A percentile compares a stretch with the other conserved stretches of the same genome.
Evolutionary conservation across 2,329 filamentous ascomycete species (phyloP).

Genomic region (Aspergillus fischeri): DNA sequence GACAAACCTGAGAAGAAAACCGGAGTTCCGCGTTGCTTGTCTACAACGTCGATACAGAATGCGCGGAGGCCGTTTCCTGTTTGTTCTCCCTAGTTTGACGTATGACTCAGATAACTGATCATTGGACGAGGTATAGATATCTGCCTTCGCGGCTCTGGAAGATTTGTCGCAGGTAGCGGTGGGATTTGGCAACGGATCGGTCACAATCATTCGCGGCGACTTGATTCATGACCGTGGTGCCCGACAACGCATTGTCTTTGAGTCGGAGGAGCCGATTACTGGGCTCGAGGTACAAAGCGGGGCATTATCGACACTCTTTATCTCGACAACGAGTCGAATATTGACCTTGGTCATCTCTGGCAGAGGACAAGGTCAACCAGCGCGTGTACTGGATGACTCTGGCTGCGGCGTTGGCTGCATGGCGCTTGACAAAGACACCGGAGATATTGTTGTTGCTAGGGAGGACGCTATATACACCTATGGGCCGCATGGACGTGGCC

Average conservation of each 20-base stretch:
- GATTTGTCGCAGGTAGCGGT: slow-evolving; percentile 91
- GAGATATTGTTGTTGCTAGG: slow-evolving; percentile 84
- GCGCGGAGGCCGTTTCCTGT: slow-evolving; percentile 90
- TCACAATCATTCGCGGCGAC: slow-evolving; percentile 89
- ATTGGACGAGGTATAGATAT: slow-evolving; percentile 46
- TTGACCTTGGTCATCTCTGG: slow-evolving; percentile 82
- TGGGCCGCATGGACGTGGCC: slow-evolving; percentile 74
- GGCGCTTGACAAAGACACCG: slow-evolving; percentile 73
- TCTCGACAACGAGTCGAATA: slow-evolving; percentile 85
- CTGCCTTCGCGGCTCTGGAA: slow-evolving; percentile 79
- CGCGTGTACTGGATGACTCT: slow-evolving; percentile 80
- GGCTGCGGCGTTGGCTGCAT: slow-evolving; percentile 95
- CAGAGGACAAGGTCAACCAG: slow-evolving; percentile 81
- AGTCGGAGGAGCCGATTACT: slow-evolving; percentile 94
- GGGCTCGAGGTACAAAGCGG: slow-evolving; percentile 73
- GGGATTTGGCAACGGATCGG: slow-evolving; percentile 91
- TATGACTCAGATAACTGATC: slow-evolving; percentile 1
- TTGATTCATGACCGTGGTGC: slow-evolving; percentile 92
- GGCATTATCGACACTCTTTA: slow-evolving; percentile 72
- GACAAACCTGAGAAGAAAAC: slow-evolving; percentile 94
- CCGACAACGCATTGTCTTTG: slow-evolving; percentile 89
- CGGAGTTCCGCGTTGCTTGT: slow-evolving; percentile 80
- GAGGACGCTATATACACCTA: slow-evolving; percentile 97
- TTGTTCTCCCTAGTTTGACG: slow-evolving; percentile 23
- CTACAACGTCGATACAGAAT: slow-evolving; percentile 81